Evolutionary conservation across 495 filamentous ascomycete genomes (phyloP).

Genomic region (Talaromyces nanjingensis): DNA sequence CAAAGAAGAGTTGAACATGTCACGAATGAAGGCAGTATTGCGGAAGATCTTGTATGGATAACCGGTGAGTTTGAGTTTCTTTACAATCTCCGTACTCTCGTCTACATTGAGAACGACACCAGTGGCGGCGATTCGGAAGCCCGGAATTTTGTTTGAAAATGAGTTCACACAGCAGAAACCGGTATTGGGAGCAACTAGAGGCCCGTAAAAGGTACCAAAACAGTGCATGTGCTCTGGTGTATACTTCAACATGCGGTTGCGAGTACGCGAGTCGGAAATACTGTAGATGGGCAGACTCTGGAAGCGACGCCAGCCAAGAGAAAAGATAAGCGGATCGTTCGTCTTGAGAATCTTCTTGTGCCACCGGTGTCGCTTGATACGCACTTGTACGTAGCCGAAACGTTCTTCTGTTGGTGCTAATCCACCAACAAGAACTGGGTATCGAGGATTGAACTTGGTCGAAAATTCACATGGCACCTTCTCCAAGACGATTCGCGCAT

Average conservation of each 20-base stretch:
- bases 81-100: constrained; percentile 91
- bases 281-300: constrained; percentile 89
- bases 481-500: constrained; percentile 82
- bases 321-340: constrained; percentile 95
- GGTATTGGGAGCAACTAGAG: constrained; percentile 89
- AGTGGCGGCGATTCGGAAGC: constrained; percentile 90
- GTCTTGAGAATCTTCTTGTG: constrained; percentile 99
- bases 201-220: constrained; percentile 90
- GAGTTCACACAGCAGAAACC: constrained; percentile 91
- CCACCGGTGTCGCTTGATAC: constrained; percentile 96
- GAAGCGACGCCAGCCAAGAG: constrained; percentile 94
- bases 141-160: constrained; percentile 78
- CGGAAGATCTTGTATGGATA: constrained; percentile 96
- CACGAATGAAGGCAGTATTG: constrained; percentile 97
- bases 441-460: constrained; percentile 74
- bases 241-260: constrained; percentile 97
- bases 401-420: constrained; percentile 87
- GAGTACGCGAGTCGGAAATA: constrained; percentile 84
- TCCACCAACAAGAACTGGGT: constrained; percentile 84
- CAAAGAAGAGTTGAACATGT: constrained; percentile 89
- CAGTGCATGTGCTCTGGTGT: constrained; percentile 98
- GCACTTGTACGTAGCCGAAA: constrained; percentile 88
- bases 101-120: constrained; percentile 90
- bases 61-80: constrained; percentile 95
- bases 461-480: constrained; percentile 89